Percentiles rank a stretch among this genome's conserved stretches.
Evolutionary conservation across 2,329 filamentous ascomycete species (phyloP).

Genomic region (Neophaeococcomyces mojaviensis): DNA sequence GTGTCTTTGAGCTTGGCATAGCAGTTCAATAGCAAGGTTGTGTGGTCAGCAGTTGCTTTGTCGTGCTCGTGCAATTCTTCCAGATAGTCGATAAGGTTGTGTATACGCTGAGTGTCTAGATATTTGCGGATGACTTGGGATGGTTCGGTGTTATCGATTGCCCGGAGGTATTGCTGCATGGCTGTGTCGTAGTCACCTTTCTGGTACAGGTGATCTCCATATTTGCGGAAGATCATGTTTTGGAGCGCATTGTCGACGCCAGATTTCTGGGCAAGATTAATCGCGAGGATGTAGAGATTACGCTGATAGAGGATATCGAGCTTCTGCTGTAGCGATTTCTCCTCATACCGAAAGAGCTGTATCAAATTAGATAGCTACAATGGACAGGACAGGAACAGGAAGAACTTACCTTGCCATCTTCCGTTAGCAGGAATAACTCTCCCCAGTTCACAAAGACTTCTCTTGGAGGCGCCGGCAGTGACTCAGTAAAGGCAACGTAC

Average conservation of each 20-base stretch:
- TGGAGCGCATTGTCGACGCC: constrained; percentile 74
- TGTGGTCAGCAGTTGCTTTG: constrained; percentile 89
- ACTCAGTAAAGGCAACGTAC: constrained; percentile 82
- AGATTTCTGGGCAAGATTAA: constrained; percentile 84
- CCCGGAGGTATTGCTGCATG: constrained; percentile 97
- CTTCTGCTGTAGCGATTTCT: constrained; percentile 83
- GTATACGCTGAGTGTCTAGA: constrained; percentile 91
- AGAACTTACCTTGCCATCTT: constrained; percentile 73
- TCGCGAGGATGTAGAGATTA: constrained; percentile 84
- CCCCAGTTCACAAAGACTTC: constrained; percentile 82
- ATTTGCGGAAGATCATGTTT: constrained; percentile 85
- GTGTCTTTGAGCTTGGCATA: constrained; percentile 98
- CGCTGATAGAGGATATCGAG: constrained; percentile 89
- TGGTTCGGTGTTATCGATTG: constrained; percentile 91
- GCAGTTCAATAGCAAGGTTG: constrained; percentile 87
- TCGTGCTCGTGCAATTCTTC: constrained; percentile 93
- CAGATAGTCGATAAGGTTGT: constrained; percentile 93
- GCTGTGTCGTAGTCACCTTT: constrained; percentile 94
- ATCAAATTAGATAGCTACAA: constrained; percentile 24
- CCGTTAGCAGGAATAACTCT: constrained; percentile 79
- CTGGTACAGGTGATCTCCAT: constrained; percentile 89
- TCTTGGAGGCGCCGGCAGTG: constrained; percentile 71
- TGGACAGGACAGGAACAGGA: too few species aligned
- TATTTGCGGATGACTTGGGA: constrained; percentile 97
- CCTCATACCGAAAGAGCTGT: constrained; percentile 77